Percentiles rank a stretch among this genome's conserved stretches.
Evolutionary conservation across 179 eudicot species (phyloP).

Genomic region (Silene coronaria): DNA sequence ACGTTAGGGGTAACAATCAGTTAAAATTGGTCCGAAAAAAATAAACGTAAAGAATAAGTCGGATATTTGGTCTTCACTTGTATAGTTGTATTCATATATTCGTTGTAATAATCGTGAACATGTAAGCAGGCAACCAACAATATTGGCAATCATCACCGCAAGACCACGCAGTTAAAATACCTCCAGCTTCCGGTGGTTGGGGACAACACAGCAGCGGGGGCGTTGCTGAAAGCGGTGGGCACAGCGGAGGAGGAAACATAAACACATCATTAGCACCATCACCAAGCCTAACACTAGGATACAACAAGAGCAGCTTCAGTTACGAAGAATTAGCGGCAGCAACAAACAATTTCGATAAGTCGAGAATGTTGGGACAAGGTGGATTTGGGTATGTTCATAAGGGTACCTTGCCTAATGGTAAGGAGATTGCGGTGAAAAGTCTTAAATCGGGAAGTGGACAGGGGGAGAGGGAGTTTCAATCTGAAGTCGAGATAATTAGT

Average conservation of each 20-base stretch:
- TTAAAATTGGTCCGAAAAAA: too few species aligned
- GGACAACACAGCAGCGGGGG: slow-evolving; percentile 24
- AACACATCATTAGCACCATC: slow-evolving; percentile 23
- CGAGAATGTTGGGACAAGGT: slow-evolving; percentile 75
- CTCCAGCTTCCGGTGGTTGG: slow-evolving; percentile 32
- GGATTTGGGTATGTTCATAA: slow-evolving; percentile 87
- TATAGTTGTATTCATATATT: background rate
- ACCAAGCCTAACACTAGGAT: slow-evolving; percentile 35
- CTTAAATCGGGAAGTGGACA: slow-evolving; percentile 88
- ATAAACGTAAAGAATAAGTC: too few species aligned
- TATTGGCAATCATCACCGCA: slow-evolving; percentile 28
- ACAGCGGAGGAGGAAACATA: slow-evolving; percentile 18
- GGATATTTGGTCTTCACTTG: too few species aligned
- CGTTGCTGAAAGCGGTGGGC: slow-evolving; percentile 29
- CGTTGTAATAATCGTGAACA: background rate
- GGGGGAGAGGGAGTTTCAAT: slow-evolving; percentile 85
- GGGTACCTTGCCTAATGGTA: slow-evolving; percentile 65
- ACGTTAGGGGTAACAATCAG: too few species aligned
- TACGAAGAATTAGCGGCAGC: slow-evolving; percentile 70
- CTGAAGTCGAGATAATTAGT: slow-evolving; percentile 91
- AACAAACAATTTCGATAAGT: slow-evolving; percentile 57
- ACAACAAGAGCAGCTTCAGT: slow-evolving; percentile 49
- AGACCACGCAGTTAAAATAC: slow-evolving; percentile 42
- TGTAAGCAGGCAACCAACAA: slow-evolving; percentile 22
- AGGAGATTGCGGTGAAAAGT: slow-evolving; percentile 71